A percentile compares a stretch with the other conserved stretches of the same genome.
Evolutionary conservation across 768 basidiomycete species (phyloP).

Genomic region (Tricholoma matsutake): DNA sequence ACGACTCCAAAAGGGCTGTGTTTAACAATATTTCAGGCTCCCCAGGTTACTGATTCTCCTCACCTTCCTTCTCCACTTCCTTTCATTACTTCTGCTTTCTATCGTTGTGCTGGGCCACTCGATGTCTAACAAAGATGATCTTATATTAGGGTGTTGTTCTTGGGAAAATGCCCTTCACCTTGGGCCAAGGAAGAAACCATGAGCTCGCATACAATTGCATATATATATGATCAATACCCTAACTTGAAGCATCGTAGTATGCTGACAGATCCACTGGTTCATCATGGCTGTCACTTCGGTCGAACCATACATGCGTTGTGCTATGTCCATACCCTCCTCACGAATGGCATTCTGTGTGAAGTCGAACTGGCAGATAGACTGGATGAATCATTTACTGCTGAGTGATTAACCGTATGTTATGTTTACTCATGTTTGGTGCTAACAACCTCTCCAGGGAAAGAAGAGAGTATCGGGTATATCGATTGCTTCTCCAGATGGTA

Average conservation of each 20-base stretch:
- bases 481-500: too few species aligned
- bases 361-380: neutral
- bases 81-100: neutral
- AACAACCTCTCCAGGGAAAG: too few species aligned
- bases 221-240: neutral
- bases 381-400: neutral
- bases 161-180: neutral
- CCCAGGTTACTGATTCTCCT: too few species aligned
- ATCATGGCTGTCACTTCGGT: constrained; percentile 19
- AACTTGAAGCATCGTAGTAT: neutral
- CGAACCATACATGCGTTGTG: constrained; percentile 10
- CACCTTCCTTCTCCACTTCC: too few species aligned
- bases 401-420: neutral
- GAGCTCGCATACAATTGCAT: neutral
- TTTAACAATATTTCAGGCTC: too few species aligned
- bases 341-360: constrained; percentile 9
- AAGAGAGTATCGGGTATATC: too few species aligned
- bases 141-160: neutral
- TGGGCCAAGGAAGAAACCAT: neutral
- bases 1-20: too few species aligned
- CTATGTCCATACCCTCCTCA: constrained; percentile 14
- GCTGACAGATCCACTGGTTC: constrained; percentile 14
- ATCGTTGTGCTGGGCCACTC: neutral
- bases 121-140: neutral
- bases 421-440: neutral